A percentile compares a stretch with the other conserved stretches of the same genome.
phyloP scores from a whole-genome alignment of 1,284 basidiomycete genomes.

The Microbotryum violaceum region DNA sequence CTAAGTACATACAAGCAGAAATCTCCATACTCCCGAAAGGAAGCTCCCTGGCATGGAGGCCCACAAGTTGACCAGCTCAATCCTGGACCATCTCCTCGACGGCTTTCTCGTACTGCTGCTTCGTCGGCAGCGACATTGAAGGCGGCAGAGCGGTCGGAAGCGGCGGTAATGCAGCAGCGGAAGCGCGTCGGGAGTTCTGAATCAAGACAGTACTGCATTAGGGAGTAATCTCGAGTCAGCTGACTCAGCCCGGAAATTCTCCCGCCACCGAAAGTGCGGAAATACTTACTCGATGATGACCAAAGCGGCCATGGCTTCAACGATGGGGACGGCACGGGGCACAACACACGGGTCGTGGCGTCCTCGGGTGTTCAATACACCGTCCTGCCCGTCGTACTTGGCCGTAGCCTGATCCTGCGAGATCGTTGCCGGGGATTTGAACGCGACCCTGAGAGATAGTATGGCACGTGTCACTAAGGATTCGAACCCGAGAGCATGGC shows the following conservation, averaged over 20 bases:
- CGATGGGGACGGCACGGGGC: constrained; percentile 91
- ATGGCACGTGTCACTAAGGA: neutral
- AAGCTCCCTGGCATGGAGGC: neutral
- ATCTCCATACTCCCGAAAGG: neutral
- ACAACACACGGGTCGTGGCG: constrained; percentile 81
- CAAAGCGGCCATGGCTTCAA: constrained; percentile 94
- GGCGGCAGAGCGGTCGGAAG: constrained; percentile 70
- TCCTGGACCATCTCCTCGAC: constrained; percentile 20
- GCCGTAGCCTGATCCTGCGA: constrained; percentile 84
- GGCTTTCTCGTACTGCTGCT: constrained; percentile 11
- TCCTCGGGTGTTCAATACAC: constrained; percentile 80
- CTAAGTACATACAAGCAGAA: neutral
- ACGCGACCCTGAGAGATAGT: constrained; percentile 60
- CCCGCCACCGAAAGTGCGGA: constrained; percentile 4
- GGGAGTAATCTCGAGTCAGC: neutral
- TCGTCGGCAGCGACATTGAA: constrained; percentile 48
- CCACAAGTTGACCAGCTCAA: neutral
- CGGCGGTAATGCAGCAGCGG: constrained; percentile 60
- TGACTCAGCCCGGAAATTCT: neutral
- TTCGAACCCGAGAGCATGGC: neutral
- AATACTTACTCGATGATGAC: constrained; percentile 76
- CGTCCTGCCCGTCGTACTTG: constrained; percentile 83
- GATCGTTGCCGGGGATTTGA: constrained; percentile 98
- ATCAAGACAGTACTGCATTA: constrained; percentile 58
- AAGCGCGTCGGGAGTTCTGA: constrained; percentile 69